Conservation (phyloP, 805 yeast species). For the Yueomyces sinensis region DNA sequence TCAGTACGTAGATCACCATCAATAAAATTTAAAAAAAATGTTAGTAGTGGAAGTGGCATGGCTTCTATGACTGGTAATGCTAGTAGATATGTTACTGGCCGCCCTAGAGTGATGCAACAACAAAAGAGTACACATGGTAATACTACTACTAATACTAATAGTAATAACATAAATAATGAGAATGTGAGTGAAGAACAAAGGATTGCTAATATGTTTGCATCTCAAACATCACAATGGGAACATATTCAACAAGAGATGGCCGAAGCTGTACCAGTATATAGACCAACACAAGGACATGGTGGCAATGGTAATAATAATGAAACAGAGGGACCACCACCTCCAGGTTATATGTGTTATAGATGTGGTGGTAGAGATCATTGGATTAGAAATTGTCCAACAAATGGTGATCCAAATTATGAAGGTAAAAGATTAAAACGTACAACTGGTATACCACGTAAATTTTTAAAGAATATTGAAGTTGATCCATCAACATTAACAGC, state of each 20-base stretch:
- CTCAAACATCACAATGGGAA: conserved; percentile 90
- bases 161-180: neutral
- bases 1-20: conserved; percentile 73
- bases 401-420: conserved; percentile 85
- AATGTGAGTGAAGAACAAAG: conserved; percentile 69
- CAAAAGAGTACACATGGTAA: conserved; percentile 11
- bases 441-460: conserved; percentile 94
- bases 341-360: conserved; percentile 90
- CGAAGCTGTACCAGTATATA: conserved; percentile 63
- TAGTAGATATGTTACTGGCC: conserved; percentile 58
- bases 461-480: conserved; percentile 65
- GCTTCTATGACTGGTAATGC: conserved; percentile 44
- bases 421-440: conserved; percentile 84
- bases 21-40: conserved; percentile 22
- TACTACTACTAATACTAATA: conserved; percentile 20
- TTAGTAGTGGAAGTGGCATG: conserved; percentile 7
- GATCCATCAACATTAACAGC: conserved; percentile 41
- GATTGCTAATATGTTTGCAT: conserved; percentile 82
- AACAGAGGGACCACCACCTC: conserved; percentile 70
- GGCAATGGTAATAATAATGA: conserved; percentile 18
- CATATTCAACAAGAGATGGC: conserved; percentile 88
- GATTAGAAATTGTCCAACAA: conserved; percentile 92
- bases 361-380: conserved; percentile 95
- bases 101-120: conserved; percentile 37
- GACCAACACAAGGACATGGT: too few species aligned